Conservation (phyloP, 768 basidiomycete species). For the Peribolospora kevripleyi region DNA sequence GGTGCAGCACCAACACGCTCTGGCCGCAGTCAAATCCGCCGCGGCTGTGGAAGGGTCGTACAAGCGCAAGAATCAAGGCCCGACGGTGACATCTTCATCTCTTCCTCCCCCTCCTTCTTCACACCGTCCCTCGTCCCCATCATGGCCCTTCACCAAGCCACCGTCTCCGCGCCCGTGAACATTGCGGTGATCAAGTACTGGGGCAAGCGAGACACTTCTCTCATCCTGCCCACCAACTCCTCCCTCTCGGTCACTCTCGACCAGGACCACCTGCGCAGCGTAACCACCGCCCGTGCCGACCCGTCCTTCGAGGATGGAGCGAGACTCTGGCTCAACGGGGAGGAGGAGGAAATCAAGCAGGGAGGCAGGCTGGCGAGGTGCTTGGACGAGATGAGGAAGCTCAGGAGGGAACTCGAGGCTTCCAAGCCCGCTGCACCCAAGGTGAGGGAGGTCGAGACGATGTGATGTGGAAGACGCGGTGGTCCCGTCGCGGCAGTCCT, state of each 20-base stretch:
- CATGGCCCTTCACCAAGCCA: conserved; percentile 6
- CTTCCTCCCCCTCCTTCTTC: background rate
- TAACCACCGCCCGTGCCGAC: conserved; percentile 74
- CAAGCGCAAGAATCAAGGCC: too few species aligned
- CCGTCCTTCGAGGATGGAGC: conserved; percentile 41
- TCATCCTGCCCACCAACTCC: conserved; percentile 91
- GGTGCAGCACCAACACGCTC: too few species aligned
- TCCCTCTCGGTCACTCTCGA: conserved; percentile 93
- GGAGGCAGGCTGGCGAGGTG: conserved; percentile 60
- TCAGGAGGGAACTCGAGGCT: conserved; percentile 45
- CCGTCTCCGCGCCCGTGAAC: conserved; percentile 14
- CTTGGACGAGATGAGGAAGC: conserved; percentile 58
- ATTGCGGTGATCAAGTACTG: conserved; percentile 37
- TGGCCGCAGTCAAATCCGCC: too few species aligned
- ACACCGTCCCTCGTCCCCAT: background rate
- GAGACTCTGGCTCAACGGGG: conserved; percentile 80
- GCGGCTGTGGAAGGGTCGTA: too few species aligned
- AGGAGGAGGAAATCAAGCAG: conserved; percentile 63
- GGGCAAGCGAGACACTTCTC: conserved; percentile 89
- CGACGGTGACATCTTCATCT: too few species aligned
- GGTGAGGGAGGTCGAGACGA: background rate
- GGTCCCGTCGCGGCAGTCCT: background rate
- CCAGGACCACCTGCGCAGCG: conserved; percentile 83
- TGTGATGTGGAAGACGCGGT: background rate
- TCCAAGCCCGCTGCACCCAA: background rate